Conservation (phyloP, 2,329 filamentous ascomycete species). For the Colletotrichum tamarilloi region DNA sequence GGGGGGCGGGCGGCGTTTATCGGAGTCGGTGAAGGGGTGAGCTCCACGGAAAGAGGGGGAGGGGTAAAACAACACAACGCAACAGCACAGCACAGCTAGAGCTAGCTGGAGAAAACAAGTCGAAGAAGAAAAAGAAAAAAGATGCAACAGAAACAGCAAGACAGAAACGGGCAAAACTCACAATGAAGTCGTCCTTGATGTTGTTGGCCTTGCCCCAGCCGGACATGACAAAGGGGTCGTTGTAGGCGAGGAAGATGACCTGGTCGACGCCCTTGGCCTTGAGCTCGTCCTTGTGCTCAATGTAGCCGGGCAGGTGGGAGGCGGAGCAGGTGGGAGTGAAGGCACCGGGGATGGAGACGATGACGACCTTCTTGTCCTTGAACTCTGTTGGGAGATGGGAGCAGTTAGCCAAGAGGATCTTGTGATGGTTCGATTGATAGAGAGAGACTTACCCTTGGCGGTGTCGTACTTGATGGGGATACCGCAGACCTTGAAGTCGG, state of each 20-base stretch:
- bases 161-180: slow-evolving; percentile 45
- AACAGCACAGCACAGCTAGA: neutral
- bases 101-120: neutral
- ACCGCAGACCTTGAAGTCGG: slow-evolving; percentile 80
- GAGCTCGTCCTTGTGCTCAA: slow-evolving; percentile 76
- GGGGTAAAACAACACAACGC: neutral
- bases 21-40: slow-evolving; percentile 29
- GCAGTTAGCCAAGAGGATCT: neutral
- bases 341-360: slow-evolving; percentile 72
- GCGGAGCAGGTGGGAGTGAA: slow-evolving; percentile 91
- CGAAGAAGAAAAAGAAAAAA: neutral
- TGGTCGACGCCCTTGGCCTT: slow-evolving; percentile 85
- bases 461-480: slow-evolving; percentile 83
- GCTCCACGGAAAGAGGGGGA: slow-evolving; percentile 15
- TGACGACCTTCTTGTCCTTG: slow-evolving; percentile 66
- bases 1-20: slow-evolving; percentile 9
- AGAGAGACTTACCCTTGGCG: slow-evolving; percentile 68
- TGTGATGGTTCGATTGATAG: neutral
- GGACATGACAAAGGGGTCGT: slow-evolving; percentile 89
- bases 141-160: neutral
- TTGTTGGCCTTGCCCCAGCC: slow-evolving; percentile 92
- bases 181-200: slow-evolving; percentile 74
- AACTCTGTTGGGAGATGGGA: slow-evolving; percentile 60
- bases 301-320: slow-evolving; percentile 84
- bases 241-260: slow-evolving; percentile 84